Evolutionary conservation across 768 basidiomycete genomes (phyloP).

Genomic region (Boletus subcaerulescens): DNA sequence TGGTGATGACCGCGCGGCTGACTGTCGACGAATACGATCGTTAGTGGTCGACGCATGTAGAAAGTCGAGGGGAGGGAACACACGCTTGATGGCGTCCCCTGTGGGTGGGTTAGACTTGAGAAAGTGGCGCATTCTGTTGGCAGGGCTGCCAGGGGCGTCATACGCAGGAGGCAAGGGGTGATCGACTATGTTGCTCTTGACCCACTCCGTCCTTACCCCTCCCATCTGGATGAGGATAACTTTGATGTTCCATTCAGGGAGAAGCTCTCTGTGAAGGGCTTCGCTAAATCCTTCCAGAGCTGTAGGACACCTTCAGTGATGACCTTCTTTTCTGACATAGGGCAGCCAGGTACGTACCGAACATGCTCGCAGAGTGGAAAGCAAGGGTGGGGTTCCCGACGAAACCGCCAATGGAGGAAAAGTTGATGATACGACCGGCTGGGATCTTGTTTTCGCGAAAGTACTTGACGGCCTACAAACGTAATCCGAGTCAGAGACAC

Average conservation of each 20-base stretch:
- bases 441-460: conserved; percentile 31
- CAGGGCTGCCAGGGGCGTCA: conserved; percentile 12
- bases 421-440: conserved; percentile 23
- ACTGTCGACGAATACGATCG: conserved; percentile 5
- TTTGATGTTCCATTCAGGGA: conserved; percentile 28
- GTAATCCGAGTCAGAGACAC: background rate
- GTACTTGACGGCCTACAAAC: conserved; percentile 22
- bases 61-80: background rate
- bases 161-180: conserved; percentile 15
- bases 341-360: conserved; percentile 8
- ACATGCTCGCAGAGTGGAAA: conserved; percentile 22
- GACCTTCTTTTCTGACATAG: too few species aligned
- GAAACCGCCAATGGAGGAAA: conserved; percentile 23
- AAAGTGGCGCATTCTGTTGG: conserved; percentile 11
- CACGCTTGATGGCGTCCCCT: conserved; percentile 15
- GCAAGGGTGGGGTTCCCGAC: conserved; percentile 13
- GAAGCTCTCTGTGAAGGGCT: conserved; percentile 20
- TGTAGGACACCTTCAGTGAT: background rate
- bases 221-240: conserved; percentile 21
- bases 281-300: conserved; percentile 29
- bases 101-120: background rate
- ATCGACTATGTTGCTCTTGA: conserved; percentile 18
- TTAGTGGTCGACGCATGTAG: background rate
- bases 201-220: conserved; percentile 19
- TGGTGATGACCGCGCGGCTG: conserved; percentile 10